These are phyloP conservation scores for Cajanus cajan DNA, from an alignment of 306 rosid species.

Conservation along the genomic window DNA sequence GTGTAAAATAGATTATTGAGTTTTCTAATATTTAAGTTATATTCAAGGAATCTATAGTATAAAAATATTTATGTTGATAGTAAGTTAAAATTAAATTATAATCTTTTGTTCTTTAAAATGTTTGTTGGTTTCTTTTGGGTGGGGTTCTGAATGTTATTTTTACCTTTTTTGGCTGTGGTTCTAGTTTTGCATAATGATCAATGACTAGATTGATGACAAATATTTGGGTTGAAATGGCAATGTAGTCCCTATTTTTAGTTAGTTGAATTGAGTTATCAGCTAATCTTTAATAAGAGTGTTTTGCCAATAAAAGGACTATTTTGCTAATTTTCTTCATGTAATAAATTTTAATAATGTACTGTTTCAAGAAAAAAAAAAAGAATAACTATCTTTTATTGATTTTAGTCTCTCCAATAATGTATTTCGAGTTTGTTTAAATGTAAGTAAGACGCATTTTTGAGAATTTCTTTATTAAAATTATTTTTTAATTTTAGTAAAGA, in stretches of 20 bases:
- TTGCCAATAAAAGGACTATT: neutral
- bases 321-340: neutral
- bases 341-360: neutral
- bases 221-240: neutral
- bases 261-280: neutral
- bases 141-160: slow-evolving; percentile 1
- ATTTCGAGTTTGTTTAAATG: neutral
- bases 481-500: no score
- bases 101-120: neutral
- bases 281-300: neutral
- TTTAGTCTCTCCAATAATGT: neutral
- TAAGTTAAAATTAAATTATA: neutral
- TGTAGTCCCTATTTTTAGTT: neutral
- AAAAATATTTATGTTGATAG: neutral
- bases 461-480: no score
- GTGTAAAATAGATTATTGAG: no score
- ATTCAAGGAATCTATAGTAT: neutral
- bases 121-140: neutral
- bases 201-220: slow-evolving; percentile 5
- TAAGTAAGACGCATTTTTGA: no score
- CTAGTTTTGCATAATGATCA: slow-evolving; percentile 19
- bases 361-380: neutral
- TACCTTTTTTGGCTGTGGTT: neutral
- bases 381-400: neutral
- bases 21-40: neutral